Evolutionary conservation across 2,329 filamentous ascomycete species (phyloP).

Genomic region (Rutstroemia sp.): DNA sequence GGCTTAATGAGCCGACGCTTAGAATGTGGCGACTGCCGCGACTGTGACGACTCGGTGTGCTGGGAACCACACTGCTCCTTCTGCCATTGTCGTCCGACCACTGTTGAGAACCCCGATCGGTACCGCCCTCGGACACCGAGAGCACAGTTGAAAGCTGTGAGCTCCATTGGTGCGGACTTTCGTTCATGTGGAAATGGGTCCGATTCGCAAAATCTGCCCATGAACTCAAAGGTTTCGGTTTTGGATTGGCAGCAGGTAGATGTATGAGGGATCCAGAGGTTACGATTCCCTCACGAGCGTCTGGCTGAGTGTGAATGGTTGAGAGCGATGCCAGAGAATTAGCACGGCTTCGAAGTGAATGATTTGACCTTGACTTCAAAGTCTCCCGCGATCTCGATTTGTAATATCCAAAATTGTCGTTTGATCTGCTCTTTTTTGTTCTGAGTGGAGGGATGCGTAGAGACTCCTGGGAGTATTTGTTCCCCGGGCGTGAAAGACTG

Average conservation of each 20-base stretch:
- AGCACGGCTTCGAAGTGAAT: slow-evolving; percentile 29
- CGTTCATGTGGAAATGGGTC: slow-evolving; percentile 36
- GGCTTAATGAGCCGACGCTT: slow-evolving; percentile 46
- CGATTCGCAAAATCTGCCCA: slow-evolving; percentile 27
- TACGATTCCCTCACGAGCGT: slow-evolving; percentile 24
- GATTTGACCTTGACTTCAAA: slow-evolving; percentile 24
- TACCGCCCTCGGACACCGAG: slow-evolving; percentile 52
- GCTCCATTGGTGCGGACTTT: slow-evolving; percentile 52
- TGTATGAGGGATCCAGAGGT: slow-evolving; percentile 24
- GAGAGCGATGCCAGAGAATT: slow-evolving; percentile 50
- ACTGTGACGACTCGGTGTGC: slow-evolving; percentile 43
- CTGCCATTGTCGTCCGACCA: slow-evolving; percentile 35
- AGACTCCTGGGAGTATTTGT: slow-evolving; percentile 53
- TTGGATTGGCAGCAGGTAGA: slow-evolving; percentile 17
- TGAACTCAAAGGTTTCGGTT: slow-evolving; percentile 25
- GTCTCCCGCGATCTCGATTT: slow-evolving; percentile 46
- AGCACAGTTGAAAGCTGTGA: slow-evolving; percentile 56
- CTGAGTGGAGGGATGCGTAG: slow-evolving; percentile 49
- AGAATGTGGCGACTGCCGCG: slow-evolving; percentile 41
- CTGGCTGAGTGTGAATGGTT: slow-evolving; percentile 37
- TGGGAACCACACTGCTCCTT: slow-evolving; percentile 41
- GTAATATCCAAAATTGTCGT: slow-evolving; percentile 42
- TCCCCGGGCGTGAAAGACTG: slow-evolving; percentile 20
- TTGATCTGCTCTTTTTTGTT: slow-evolving; percentile 39
- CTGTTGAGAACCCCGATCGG: slow-evolving; percentile 39